Conservation (phyloP, 2,329 filamentous ascomycete genomes). For the Conoideocrella luteorostrata region DNA sequence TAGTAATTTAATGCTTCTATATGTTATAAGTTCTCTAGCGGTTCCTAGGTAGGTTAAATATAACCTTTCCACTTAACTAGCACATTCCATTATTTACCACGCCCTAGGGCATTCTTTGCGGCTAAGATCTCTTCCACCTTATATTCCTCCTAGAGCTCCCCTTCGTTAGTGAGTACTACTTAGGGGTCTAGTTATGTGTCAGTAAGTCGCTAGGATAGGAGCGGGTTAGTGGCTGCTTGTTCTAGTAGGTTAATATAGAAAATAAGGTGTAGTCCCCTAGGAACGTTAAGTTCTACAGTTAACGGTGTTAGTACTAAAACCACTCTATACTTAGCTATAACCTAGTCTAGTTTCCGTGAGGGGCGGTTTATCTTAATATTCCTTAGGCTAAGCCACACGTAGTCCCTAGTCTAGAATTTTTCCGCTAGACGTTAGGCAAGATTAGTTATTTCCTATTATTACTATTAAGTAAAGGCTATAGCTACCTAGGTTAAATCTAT, state of each 20-base stretch:
- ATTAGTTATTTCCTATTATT: neutral
- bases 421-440: neutral
- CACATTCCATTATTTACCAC: constrained; percentile 2
- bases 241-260: neutral
- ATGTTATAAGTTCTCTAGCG: constrained; percentile 1
- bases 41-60: neutral
- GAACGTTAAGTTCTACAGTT: constrained; percentile 3
- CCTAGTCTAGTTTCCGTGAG: neutral
- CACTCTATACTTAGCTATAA: constrained; percentile 1
- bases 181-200: neutral
- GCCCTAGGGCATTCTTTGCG: neutral
- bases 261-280: neutral
- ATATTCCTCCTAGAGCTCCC: neutral
- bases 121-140: neutral
- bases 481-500: neutral
- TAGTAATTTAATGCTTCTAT: neutral
- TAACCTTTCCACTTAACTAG: constrained; percentile 5
- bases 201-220: neutral
- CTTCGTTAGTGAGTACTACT: neutral
- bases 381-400: neutral
- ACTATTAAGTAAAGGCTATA: neutral
- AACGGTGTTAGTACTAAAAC: neutral
- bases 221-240: neutral
- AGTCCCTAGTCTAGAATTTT: neutral
- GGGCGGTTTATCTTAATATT: constrained; percentile 3